These are phyloP conservation scores for Mercurialis annua DNA, from an alignment of 345 rosid species.

Conservation along the genomic window DNA sequence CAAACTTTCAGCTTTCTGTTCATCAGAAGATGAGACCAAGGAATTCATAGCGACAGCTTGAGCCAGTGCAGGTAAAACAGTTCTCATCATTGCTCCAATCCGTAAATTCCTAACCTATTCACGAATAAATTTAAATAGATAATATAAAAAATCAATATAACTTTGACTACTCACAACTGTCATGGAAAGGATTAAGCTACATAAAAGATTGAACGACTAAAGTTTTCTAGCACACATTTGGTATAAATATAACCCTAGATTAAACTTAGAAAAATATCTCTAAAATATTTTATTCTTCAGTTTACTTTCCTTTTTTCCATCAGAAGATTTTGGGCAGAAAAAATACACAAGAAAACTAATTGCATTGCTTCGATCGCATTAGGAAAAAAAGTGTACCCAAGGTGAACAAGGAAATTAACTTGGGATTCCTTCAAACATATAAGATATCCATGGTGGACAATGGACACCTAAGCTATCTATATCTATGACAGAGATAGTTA, in stretches of 20 bases:
- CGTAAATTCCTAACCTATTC: conserved; percentile 73
- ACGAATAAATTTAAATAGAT: conserved; percentile 2
- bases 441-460: too few relatives aligned
- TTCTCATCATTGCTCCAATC: conserved; percentile 92
- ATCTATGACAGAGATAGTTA: too few relatives aligned
- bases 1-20: conserved; percentile 36
- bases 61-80: conserved; percentile 85
- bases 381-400: too few relatives aligned
- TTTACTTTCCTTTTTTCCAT: not conserved
- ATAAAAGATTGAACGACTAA: not conserved
- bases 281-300: not conserved
- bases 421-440: too few relatives aligned
- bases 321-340: not conserved
- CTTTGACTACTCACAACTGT: not conserved
- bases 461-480: too few relatives aligned
- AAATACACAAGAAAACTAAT: too few relatives aligned
- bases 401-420: too few relatives aligned
- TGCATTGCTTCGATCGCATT: too few relatives aligned
- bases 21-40: conserved; percentile 26
- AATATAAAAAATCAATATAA: conserved; percentile 6
- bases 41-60: conserved; percentile 74
- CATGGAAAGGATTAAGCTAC: not conserved
- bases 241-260: not conserved
- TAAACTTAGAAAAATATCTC: not conserved
- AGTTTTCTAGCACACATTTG: not conserved